Base-by-base conservation (phyloP, 2,329 filamentous ascomycete genomes). In the Didymella sp. region DNA sequence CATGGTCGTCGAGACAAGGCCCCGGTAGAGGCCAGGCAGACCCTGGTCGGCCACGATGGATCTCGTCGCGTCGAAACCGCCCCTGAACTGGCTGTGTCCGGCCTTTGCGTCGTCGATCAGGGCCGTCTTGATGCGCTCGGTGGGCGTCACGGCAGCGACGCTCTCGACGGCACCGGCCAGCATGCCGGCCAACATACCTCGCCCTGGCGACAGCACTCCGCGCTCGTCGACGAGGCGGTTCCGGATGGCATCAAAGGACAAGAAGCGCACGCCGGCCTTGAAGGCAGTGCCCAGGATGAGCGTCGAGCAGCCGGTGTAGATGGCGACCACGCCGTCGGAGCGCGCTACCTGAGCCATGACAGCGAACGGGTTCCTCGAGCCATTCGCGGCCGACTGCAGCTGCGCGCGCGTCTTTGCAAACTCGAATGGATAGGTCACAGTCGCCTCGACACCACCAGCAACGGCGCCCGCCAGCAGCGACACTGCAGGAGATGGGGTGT, bases 381-480 rank as follows among this genome's bases (percentile, higher is more conserved):
- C 1, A 38, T 4, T 12, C 22, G 9, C 15, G 41, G 40, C 21
- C 22, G 54, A 56, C 50, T 62, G 62, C 24, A 75, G 56, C 42
- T 73, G 73, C 5, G 65, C 66, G 31, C 71, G 63, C 7, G 72
- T 75, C 60, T 75, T 75, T 45, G 70, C 70, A 47, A 69, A 74
- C 56, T 73, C 70, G 37, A 73, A 72, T 2, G 72, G 71, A 51
- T 74, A 75, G 5, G 83, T 85, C 17, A 78, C 72, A 3, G 79
- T 76, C 5, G 82, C 82, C 65, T 85, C 83, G 7, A 84, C 73
- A 17, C 76, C 82, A 12, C 83, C 83, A 9, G 82, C 83, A 7
- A 83, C 62, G 19, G 79, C 82, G 17, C 83, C 83, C 2, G 83
- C 74, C 11, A 82, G 61, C 0, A 85, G 71, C 0, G 82, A 84